These are phyloP conservation scores for Claviceps sp. DNA, from an alignment of 2,329 filamentous ascomycete species.

Conservation along the genomic window DNA sequence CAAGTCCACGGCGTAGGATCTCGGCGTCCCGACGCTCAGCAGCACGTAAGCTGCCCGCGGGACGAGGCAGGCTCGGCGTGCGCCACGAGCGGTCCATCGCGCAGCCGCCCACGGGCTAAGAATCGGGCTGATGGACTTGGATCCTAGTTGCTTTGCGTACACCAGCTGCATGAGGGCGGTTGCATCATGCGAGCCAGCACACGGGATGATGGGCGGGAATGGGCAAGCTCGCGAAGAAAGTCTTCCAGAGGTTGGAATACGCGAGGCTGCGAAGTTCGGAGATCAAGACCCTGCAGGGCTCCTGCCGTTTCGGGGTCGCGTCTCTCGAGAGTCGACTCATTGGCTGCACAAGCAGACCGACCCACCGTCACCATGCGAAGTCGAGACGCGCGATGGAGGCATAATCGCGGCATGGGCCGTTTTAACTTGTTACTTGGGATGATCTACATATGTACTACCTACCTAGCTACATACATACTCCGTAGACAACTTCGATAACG, in stretches of 20 bases:
- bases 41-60: neutral
- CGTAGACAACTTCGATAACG: no score
- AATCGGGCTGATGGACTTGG: slow-evolving; percentile 7
- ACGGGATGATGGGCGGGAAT: neutral
- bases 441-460: no score
- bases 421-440: no score
- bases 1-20: slow-evolving; percentile 33
- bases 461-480: no score
- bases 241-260: neutral
- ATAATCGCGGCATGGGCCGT: no score
- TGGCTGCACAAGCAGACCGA: no score
- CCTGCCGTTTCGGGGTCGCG: slow-evolving; percentile 2
- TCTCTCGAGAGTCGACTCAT: neutral
- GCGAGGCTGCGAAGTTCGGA: slow-evolving; percentile 1
- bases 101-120: slow-evolving; percentile 3
- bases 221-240: neutral
- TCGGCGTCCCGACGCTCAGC: slow-evolving; percentile 8
- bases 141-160: slow-evolving; percentile 13
- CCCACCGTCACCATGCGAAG: no score
- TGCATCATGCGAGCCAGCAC: slow-evolving; percentile 11
- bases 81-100: neutral
- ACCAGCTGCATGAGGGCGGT: slow-evolving; percentile 16
- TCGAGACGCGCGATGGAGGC: no score
- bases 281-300: slow-evolving; percentile 3
- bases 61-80: neutral